A percentile compares a stretch with the other conserved stretches of the same genome.
Conservation (phyloP, 2,329 filamentous ascomycete genomes). For the Periconia sp. region DNA sequence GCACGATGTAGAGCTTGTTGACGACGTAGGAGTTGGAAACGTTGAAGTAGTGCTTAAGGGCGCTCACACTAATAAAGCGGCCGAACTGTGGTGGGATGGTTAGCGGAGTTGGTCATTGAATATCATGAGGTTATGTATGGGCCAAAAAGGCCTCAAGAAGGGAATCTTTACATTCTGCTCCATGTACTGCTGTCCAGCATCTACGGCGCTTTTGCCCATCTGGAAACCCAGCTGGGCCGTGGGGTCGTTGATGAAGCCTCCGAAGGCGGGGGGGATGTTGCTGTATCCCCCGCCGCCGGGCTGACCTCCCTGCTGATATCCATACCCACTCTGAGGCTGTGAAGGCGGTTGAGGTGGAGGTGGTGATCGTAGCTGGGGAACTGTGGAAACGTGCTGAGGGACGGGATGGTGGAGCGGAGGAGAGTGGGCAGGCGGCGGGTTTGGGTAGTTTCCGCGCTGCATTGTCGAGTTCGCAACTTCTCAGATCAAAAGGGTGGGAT, state of each 20-base stretch:
- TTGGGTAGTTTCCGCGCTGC: conserved; percentile 81
- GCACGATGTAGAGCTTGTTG: conserved; percentile 87
- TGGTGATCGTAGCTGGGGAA: conserved; percentile 93
- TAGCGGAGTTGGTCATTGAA: not conserved
- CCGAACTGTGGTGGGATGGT: conserved; percentile 57
- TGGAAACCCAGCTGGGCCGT: conserved; percentile 94
- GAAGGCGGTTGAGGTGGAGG: conserved; percentile 75
- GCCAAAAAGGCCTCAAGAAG: not conserved
- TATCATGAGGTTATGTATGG: too few species aligned
- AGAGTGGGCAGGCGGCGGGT: conserved; percentile 71
- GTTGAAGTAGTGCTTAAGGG: conserved; percentile 98
- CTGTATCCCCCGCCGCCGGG: conserved; percentile 27
- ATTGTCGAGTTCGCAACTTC: conserved; percentile 53
- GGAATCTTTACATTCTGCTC: conserved; percentile 79
- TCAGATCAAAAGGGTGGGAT: not conserved
- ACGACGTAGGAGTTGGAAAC: conserved; percentile 97
- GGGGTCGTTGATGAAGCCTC: conserved; percentile 93
- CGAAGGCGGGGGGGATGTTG: conserved; percentile 65
- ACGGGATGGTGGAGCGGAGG: conserved; percentile 92
- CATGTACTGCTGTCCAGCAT: conserved; percentile 89
- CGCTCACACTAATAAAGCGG: conserved; percentile 86
- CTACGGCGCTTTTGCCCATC: conserved; percentile 88
- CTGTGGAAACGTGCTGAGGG: conserved; percentile 96
- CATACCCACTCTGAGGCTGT: conserved; percentile 67
- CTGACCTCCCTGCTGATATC: conserved; percentile 61